Evolutionary conservation across 257 asterid species (phyloP), one percentile per base, ranked within the genome.

Genomic region (Capsicum rhomboideum): DNA sequence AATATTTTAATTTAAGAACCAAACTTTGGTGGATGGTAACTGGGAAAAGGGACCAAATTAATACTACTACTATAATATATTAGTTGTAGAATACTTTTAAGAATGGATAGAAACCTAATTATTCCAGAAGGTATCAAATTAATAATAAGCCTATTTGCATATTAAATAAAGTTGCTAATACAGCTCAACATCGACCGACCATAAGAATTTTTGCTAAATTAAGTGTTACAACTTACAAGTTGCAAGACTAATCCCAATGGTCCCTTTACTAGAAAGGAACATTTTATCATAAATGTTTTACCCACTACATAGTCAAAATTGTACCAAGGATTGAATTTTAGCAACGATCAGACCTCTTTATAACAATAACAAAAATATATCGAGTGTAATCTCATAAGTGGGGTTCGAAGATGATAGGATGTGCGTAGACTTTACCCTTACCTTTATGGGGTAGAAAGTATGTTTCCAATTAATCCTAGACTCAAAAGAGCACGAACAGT

Each of bases 151-250:
- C 58, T 74, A 74, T 3, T 74, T 74, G 34, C 34, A 74, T 26
- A 44, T 23, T 23, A 50, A 46, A 23, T 34, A 74, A 56, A 49
- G 20, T 80, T 50, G 82, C 63, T 8, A 61, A 46, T 23, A 80
- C 84, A 80, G 46, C 84, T 80, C 84, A 80, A 61, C 77, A 42
- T 80, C 84, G 4, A 80, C 77, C 84, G 42, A 80, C 74, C 71
- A 77, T 6, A 50, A 49, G 81, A 28, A 50, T 23, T 49, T 75
- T 17, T 49, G 26, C 59, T 49, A 16, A 49, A 75, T 49, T 46
- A 75, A 75, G 44, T 50, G n/a, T 34, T 34, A 34, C 40, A 34
- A 34, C 40, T 34, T 77, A 26, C 46, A 77, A 77, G 26, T 26
- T 77, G 81, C 44, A 28, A 77, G 81, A 77, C 63, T 26, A 50